A percentile compares a stretch with the other conserved stretches of the same genome.
phyloP scores from a whole-genome alignment of 169 alveolate genomes.

The Cryptosporidium tyzzeri region DNA sequence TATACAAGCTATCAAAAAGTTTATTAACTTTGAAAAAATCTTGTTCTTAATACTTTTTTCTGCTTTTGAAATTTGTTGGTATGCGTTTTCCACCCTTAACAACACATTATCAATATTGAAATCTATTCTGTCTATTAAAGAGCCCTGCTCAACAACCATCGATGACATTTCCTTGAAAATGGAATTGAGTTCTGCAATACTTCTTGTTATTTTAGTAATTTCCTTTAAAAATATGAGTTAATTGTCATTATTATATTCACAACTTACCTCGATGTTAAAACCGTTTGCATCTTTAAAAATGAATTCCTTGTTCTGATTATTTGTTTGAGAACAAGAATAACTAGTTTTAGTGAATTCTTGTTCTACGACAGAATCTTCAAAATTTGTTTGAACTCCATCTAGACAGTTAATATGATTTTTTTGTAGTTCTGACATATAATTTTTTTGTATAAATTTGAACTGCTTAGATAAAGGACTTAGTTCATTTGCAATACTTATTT shows the following conservation, averaged over 20 bases:
- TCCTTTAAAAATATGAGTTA: constrained; percentile 67
- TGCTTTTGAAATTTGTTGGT: constrained; percentile 22
- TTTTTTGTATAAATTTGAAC: constrained; percentile 80
- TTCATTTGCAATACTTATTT: constrained; percentile 79
- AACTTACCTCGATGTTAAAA: constrained; percentile 10
- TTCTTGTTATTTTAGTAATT: constrained; percentile 81
- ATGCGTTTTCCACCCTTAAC: constrained; percentile 27
- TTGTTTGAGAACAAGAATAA: background rate
- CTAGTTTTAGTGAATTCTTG: background rate
- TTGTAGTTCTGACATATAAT: constrained; percentile 78
- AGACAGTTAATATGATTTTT: constrained; percentile 76
- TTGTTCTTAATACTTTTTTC: constrained; percentile 22
- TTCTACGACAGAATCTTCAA: background rate
- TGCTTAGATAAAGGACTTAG: constrained; percentile 80
- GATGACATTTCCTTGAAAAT: constrained; percentile 84
- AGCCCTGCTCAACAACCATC: constrained; percentile 85
- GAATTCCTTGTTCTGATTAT: background rate
- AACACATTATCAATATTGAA: constrained; percentile 79
- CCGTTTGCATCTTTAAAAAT: background rate
- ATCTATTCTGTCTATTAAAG: constrained; percentile 86
- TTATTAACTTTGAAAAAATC: constrained; percentile 28
- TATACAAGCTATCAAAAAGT: constrained; percentile 21
- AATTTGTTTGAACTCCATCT: constrained; percentile 5
- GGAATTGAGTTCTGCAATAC: constrained; percentile 82
- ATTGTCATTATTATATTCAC: background rate